Percentiles rank a stretch among this genome's conserved stretches.
phyloP scores from a whole-genome alignment of 1,284 basidiomycete species.

The Tilletia horrida region DNA sequence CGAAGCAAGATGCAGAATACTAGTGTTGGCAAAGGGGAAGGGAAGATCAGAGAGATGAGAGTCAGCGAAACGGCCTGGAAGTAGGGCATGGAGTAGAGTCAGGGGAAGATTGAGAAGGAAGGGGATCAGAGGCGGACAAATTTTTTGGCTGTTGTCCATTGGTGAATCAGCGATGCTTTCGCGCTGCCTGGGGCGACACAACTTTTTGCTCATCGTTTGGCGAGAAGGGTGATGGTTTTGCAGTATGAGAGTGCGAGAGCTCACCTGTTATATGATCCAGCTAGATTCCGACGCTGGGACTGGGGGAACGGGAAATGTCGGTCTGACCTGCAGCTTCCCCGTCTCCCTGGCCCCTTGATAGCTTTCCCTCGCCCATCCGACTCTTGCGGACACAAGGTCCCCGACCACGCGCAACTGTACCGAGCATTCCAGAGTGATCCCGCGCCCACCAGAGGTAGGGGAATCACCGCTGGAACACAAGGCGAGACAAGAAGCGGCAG shows the following conservation, averaged over 20 bases:
- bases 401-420: too few relatives aligned
- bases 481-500: too few relatives aligned
- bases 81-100: not conserved
- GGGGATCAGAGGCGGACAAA: constrained; percentile 11
- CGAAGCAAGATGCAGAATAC: too few relatives aligned
- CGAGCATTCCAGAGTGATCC: too few relatives aligned
- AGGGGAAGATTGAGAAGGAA: not conserved
- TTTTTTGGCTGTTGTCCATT: constrained; percentile 16
- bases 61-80: too few relatives aligned
- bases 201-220: constrained; percentile 15
- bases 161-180: constrained; percentile 10
- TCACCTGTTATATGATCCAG: not conserved
- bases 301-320: constrained; percentile 3
- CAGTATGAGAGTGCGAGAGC: not conserved
- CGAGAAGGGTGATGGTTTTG: not conserved
- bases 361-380: too few relatives aligned
- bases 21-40: too few relatives aligned
- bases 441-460: too few relatives aligned
- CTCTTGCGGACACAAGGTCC: too few relatives aligned
- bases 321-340: constrained; percentile 12
- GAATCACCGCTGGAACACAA: too few relatives aligned
- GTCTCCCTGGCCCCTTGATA: too few relatives aligned
- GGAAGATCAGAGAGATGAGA: too few relatives aligned
- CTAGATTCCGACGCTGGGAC: not conserved
- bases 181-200: constrained; percentile 18